Evolutionary conservation across 202 grass and related monocot genomes (phyloP), one percentile per base, ranked within the genome.

Genomic region (Digitaria exilis): DNA sequence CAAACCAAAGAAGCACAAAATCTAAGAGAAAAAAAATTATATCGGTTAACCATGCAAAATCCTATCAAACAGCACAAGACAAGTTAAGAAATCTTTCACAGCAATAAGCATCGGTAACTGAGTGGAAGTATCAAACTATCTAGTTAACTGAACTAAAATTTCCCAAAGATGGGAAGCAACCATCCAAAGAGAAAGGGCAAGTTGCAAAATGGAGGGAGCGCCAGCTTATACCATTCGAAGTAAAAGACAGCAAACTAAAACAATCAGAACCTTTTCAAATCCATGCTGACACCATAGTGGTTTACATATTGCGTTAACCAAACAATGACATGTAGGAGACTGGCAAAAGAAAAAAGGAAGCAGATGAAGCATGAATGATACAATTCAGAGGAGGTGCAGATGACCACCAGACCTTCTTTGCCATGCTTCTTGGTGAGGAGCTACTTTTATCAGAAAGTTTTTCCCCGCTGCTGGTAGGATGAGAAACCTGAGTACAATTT

Each of bases 401-500:
- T 63, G 26, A 65, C 22, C 66, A 67, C 22, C 71, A 65, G 56
- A 86, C 81, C 82, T 91, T 87, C 45, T 86, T 94, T 71, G 73
- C 28, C 84, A 87, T 84, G 77, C 68, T 87, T 87, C 84, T 59
- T 12, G 48, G 66, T 16, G 82, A 81, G 65, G 60, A 70, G 79
- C 79, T 84, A 54, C 65, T 84, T 85, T 69, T 76, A 80, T 84
- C 74, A 54, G 76, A 77, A 85, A 39, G 21, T 77, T 84, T 90
- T 51, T 84, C 88, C n/a, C 46, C 58, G 19, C 70, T 87, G 30
- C 48, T 85, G 71, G 76, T 74, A 22, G 74, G 52, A 75, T 90
- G 80, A 82, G 83, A 72, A 37, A 81, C 73, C 64, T 71, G 81
- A 62, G 86, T 52, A 77, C 19, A 81, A 84, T 73, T 80, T 39